phyloP scores from a whole-genome alignment of 2,329 filamentous ascomycete species.

The Diaporthe aspalathi region DNA sequence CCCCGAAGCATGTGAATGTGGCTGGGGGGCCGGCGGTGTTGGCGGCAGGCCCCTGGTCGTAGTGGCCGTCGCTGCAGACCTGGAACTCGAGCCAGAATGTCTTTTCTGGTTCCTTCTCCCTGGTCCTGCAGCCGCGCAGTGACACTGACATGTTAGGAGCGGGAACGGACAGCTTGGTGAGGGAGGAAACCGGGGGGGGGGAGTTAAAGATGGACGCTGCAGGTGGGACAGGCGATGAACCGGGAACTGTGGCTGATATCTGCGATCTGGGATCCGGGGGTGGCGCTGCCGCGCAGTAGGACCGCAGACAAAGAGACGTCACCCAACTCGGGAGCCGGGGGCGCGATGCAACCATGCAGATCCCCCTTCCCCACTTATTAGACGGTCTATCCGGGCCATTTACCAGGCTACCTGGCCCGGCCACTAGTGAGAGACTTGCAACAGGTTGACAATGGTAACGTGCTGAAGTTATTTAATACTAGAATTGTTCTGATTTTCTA shows the following conservation, averaged over 20 bases:
- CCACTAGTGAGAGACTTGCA: neutral
- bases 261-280: conserved; percentile 11
- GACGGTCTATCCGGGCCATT: neutral
- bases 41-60: neutral
- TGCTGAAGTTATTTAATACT: neutral
- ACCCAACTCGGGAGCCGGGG: conserved; percentile 14
- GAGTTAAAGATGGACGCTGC: neutral
- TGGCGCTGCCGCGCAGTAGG: neutral
- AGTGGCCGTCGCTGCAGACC: conserved; percentile 49
- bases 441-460: neutral
- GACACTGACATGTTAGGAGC: conserved; percentile 3
- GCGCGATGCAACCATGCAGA: conserved; percentile 14
- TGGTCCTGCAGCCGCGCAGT: conserved; percentile 20
- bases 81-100: conserved; percentile 60
- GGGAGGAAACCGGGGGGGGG: neutral
- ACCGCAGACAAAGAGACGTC: neutral
- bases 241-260: conserved; percentile 26
- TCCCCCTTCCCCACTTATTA: neutral
- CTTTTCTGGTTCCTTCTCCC: conserved; percentile 31
- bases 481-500: neutral
- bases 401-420: too few relatives aligned
- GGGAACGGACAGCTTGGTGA: neutral
- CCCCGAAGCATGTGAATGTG: conserved; percentile 51
- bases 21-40: conserved; percentile 23
- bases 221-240: neutral